Evolutionary conservation across 345 rosid genomes (phyloP).

Genomic region (Melaleuca quinquenervia): DNA sequence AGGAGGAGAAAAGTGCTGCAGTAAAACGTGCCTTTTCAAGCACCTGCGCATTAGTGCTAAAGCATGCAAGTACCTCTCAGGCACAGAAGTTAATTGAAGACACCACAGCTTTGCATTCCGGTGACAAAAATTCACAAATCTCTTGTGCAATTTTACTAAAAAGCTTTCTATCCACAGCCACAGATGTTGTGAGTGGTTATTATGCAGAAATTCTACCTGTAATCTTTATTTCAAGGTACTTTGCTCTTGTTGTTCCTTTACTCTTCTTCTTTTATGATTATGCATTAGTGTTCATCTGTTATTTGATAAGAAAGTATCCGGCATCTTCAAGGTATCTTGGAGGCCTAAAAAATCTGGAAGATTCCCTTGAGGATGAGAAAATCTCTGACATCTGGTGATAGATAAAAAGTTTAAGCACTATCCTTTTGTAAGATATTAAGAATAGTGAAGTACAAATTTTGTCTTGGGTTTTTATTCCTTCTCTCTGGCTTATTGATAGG

Average conservation of each 20-base stretch:
- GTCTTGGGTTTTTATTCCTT: neutral
- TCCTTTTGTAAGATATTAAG: neutral
- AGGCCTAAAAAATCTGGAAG: neutral
- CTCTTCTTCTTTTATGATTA: neutral
- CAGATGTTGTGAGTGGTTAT: slow-evolving; percentile 68
- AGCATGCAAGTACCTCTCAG: slow-evolving; percentile 57
- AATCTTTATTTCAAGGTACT: slow-evolving; percentile 74
- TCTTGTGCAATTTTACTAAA: slow-evolving; percentile 80
- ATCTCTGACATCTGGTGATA: neutral
- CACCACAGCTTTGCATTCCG: slow-evolving; percentile 62
- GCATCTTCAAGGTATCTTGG: neutral
- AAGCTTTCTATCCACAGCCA: slow-evolving; percentile 66
- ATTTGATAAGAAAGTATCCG: neutral
- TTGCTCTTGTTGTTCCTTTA: neutral
- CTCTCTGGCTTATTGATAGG: neutral
- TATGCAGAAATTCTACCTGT: slow-evolving; percentile 65
- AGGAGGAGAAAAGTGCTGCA: slow-evolving; percentile 69
- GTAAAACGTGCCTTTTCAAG: slow-evolving; percentile 89
- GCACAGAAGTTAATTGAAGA: slow-evolving; percentile 82
- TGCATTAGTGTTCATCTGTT: neutral
- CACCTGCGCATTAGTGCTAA: slow-evolving; percentile 74
- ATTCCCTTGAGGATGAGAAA: neutral
- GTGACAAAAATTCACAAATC: slow-evolving; percentile 70
- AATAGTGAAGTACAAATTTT: neutral
- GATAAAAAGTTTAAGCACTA: neutral